A percentile compares a stretch with the other conserved stretches of the same genome.
phyloP scores from a whole-genome alignment of 768 basidiomycete genomes.

The Phanerochaete sordida region DNA sequence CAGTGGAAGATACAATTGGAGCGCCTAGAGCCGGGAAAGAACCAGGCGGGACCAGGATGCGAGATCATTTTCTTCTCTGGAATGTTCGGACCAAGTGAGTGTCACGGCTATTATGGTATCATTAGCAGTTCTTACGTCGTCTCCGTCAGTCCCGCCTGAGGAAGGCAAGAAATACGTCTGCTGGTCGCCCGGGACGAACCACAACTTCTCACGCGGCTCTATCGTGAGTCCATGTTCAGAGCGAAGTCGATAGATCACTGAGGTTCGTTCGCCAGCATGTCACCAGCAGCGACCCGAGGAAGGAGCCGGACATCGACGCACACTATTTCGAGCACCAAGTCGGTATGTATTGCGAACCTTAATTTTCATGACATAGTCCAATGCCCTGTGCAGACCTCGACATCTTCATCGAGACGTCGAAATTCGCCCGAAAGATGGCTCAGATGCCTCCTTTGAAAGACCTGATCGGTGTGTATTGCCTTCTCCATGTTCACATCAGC shows the following conservation, averaged over 20 bases:
- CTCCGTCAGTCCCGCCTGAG: not conserved
- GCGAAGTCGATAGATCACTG: not conserved
- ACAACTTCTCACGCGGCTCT: constrained; percentile 26
- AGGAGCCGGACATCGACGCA: constrained; percentile 3
- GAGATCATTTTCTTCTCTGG: constrained; percentile 6
- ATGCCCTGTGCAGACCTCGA: constrained; percentile 15
- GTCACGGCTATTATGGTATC: not conserved
- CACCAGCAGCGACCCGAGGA: not conserved
- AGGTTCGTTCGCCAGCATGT: constrained; percentile 1
- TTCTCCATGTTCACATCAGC: not conserved
- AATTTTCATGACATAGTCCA: not conserved
- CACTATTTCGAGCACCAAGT: constrained; percentile 15
- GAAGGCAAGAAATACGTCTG: constrained; percentile 24
- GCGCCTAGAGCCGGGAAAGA: constrained; percentile 12
- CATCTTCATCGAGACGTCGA: constrained; percentile 20
- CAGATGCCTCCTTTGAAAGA: constrained; percentile 18
- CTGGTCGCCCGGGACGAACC: constrained; percentile 16
- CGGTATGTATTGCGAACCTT: constrained; percentile 9
- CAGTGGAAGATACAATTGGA: constrained; percentile 11
- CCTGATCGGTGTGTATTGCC: not conserved
- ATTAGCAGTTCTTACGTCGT: too few relatives aligned
- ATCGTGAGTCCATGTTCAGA: constrained; percentile 15
- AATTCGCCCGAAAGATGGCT: constrained; percentile 20
- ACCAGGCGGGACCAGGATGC: constrained; percentile 8
- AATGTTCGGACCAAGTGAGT: not conserved